phyloP scores from a whole-genome alignment of 169 alveolate species.

The Plasmodium gaboni region DNA sequence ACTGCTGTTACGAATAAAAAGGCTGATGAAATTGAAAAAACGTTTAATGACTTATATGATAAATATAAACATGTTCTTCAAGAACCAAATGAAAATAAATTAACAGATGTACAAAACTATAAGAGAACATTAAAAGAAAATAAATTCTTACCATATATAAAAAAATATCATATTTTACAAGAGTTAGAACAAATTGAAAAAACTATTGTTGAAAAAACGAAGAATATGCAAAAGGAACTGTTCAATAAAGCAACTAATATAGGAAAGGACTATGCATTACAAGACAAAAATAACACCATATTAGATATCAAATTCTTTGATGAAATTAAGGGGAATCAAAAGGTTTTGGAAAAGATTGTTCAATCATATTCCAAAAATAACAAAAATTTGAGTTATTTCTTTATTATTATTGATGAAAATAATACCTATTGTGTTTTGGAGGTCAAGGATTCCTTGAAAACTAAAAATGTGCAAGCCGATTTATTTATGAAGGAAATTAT shows the following conservation, averaged over 20 bases:
- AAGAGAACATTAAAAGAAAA: conserved; percentile 73
- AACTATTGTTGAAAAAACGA: conserved; percentile 55
- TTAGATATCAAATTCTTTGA: conserved; percentile 64
- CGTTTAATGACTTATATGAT: conserved; percentile 77
- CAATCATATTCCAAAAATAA: conserved; percentile 59
- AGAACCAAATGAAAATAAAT: conserved; percentile 77
- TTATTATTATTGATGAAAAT: conserved; percentile 52
- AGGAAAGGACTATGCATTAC: conserved; percentile 51
- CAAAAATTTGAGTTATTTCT: conserved; percentile 49
- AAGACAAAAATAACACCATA: conserved; percentile 33
- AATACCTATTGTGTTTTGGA: conserved; percentile 76
- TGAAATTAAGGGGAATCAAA: conserved; percentile 69
- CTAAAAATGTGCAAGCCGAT: conserved; percentile 69
- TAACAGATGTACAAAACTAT: conserved; percentile 72
- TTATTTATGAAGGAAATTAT: conserved; percentile 68
- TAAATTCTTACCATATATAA: conserved; percentile 68
- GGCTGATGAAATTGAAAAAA: conserved; percentile 82
- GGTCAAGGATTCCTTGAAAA: conserved; percentile 62
- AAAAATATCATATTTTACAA: conserved; percentile 44
- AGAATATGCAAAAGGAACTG: conserved; percentile 70
- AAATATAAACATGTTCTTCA: conserved; percentile 79
- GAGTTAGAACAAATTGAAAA: conserved; percentile 64
- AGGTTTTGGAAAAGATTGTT: conserved; percentile 65
- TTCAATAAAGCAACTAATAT: conserved; percentile 46
- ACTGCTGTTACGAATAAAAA: conserved; percentile 90